Base-by-base conservation (phyloP, 1,139 yeast genomes). In the Pichiaceae sp. region DNA sequence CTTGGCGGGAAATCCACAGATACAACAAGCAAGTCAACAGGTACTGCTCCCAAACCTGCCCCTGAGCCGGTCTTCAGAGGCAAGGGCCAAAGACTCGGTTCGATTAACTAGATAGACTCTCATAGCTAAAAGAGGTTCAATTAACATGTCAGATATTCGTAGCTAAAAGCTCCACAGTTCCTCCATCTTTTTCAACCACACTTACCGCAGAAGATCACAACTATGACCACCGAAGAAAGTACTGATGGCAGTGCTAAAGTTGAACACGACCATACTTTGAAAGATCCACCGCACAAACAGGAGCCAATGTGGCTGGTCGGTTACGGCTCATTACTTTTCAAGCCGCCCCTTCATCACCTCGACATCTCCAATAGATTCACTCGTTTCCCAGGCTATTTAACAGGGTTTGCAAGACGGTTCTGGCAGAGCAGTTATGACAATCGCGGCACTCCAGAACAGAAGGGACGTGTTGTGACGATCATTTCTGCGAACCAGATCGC, bases 351-450 rank as follows among this genome's bases (percentile, higher is more conserved):
- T 17, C 74, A 75, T 41, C 48, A 53, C 11, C 60, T 58, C 31
- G 49, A 41, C 9, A 39, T 47, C 28, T 49, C 52, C 5, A 33
- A 41, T 16, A 68, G 72, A 16, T 70, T 68, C 33, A 68, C 72
- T 44, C 63, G 75, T 30, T 75, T 83, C 7, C 77, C 85, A 0
- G 96, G 96, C 0, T 73, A 78, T 42, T 66, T 89, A 21, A 67
- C 69, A 39, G 96, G 96, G 1, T 86, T 66, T 48, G 72, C 81
- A 2, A 66, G 97, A 18, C 63, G 96, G 38, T 89, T 89, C 55
- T 89, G 96, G 96, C 96, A 87, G 59, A 74, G 85, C 31, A 79
- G 93, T 5, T 75, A 79, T 17, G 97, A 89, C 56, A 96, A 89
- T 56, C 62, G 97, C 38, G 97, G 97, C 0, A 83, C 95, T 0